Base-by-base conservation (phyloP, 1,139 yeast genomes). In the Saccharomyces hybrid region DNA sequence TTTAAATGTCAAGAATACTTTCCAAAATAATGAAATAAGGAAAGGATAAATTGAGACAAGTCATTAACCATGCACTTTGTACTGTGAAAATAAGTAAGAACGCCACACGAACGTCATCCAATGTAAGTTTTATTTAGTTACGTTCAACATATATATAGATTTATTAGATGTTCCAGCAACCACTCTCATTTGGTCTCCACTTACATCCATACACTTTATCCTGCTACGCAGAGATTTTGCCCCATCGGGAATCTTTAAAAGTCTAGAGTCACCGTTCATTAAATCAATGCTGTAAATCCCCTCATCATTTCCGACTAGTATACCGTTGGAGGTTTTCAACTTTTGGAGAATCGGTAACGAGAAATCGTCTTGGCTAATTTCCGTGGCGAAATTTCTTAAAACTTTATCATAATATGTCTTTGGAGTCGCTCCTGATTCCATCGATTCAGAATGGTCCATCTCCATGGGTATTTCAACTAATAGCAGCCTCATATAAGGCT, bases 281-380 rank as follows among this genome's bases (percentile, higher is more conserved):
- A 78, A 68, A 64, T 84, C 86, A 8, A 83, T 61, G 0, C 88
- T 93, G 14, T 84, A 68, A 0, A 73, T 58, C 0, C 95, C 95
- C 61, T 83, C 88, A 62, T 86, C 95, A 7, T 89, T 84, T 51
- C 82, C 76, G 0, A 84, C 75, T 85, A 93, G 82, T 0, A 86
- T 57, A 0, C 93, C 93, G 48, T 62, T 62, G 12, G 58, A 57
- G 12, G 65, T 73, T 26, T 57, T 62, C 51, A 77, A 64, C 78
- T 80, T 75, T 14, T 66, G 59, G 2, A 86, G 66, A 14, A 75
- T 65, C 0, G 89, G 81, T 57, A 75, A 80, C 2, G 88, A 82
- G 63, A 77, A 86, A 61, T 83, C 82, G 63, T 86, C 90, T 67
- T 86, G 95, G 0, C 90, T 87, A 0, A 89, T 76, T 60, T 76